Base-by-base conservation (phyloP, 495 filamentous ascomycete species). In the Ramalina intermedia region DNA sequence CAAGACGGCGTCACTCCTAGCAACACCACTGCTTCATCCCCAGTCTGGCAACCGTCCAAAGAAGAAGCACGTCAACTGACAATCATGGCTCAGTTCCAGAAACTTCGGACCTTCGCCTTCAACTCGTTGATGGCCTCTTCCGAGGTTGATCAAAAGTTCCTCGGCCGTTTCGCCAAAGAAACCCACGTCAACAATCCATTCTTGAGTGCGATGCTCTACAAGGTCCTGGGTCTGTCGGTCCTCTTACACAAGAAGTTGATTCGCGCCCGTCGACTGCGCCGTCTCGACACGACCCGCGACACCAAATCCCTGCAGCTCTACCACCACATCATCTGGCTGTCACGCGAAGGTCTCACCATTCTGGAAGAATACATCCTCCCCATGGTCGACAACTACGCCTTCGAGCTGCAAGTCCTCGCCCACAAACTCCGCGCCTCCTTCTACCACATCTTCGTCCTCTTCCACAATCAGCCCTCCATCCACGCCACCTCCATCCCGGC, bases 401-500 rank as follows among this genome's bases (percentile, higher is more conserved):
- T 43, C 55, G 89, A 85, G 62, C 75, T 88, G 18, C 87, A 86
- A 55, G 88, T 96, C 9, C 75, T 98, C 44, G 79, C 84, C 7
- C 84, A 84, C 65, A 98, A 96, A 66, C 75, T 98, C 18, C 80
- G 87, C 50, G 91, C 93, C 6, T 88, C 82, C 23, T 94, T 96
- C 58, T 90, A 91, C 57, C 91, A 98, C 67, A 86, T 98, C 50
- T 95, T 94, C 60, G 94, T 94, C 45, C 74, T 96, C 14, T 98
- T 95, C 61, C 87, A 94, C 67, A 94, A 96, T 64, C 69, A 79
- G 43, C 80, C 80, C 8, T 67, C 71, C 5, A 62, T 81, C 51
- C 70, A 70, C 42, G 63, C 68, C 16, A 57, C 67, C 39, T 66
- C 69, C 17, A 65, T 69, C 45, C 56, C 3, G 42, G 52, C 23